A percentile compares a stretch with the other conserved stretches of the same genome.
These are phyloP conservation scores for Dendryphion nanum DNA, from an alignment of 2,329 filamentous ascomycete genomes.

Conservation along the genomic window DNA sequence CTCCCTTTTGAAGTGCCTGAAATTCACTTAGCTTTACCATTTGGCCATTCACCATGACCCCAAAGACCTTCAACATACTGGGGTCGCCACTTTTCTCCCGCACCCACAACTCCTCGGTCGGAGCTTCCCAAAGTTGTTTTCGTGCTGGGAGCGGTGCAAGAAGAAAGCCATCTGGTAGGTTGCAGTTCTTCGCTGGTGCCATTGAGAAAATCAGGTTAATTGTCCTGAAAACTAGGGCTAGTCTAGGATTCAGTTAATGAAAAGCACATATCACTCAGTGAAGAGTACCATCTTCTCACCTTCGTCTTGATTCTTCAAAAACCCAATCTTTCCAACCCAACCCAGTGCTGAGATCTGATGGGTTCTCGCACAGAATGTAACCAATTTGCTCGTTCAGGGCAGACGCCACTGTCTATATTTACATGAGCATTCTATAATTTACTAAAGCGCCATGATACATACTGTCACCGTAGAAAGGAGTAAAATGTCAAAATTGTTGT, in stretches of 20 bases:
- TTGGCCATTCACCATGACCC: constrained; percentile 32
- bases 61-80: constrained; percentile 23
- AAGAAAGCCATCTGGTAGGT: constrained; percentile 34
- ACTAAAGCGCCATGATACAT: constrained; percentile 13
- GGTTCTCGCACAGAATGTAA: constrained; percentile 6
- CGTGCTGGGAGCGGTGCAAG: constrained; percentile 45
- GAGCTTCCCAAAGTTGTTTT: constrained; percentile 48
- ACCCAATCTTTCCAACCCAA: constrained; percentile 43
- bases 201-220: constrained; percentile 47
- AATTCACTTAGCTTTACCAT: constrained; percentile 31
- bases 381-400: neutral
- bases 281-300: too few species aligned
- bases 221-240: constrained; percentile 41
- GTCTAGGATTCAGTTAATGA: constrained; percentile 19
- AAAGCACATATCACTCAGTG: too few species aligned
- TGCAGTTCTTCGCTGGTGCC: constrained; percentile 41
- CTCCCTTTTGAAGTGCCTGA: constrained; percentile 10
- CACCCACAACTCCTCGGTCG: constrained; percentile 36
- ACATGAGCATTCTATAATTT: constrained; percentile 1
- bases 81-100: constrained; percentile 25
- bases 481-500: constrained; percentile 44
- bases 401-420: neutral
- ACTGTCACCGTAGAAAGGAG: constrained; percentile 38
- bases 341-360: constrained; percentile 13
- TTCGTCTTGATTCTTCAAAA: constrained; percentile 41